Base-by-base conservation (phyloP, 2,329 filamentous ascomycete species). In the Aureobasidium namibiae region DNA sequence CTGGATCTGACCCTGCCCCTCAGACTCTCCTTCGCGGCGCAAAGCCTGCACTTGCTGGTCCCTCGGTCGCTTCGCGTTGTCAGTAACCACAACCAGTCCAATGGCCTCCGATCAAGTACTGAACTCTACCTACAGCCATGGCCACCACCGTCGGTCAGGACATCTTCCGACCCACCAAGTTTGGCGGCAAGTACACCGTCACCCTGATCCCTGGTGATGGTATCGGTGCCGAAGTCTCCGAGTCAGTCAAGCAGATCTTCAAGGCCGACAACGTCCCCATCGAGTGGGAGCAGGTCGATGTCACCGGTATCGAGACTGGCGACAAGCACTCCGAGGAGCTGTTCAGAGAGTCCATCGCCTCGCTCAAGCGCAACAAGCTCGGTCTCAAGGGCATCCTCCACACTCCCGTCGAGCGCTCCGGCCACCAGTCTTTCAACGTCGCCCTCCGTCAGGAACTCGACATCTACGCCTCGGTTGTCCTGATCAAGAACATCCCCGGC, bases 401-500 rank as follows among this genome's bases (percentile, higher is more conserved):
- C 83, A 99, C 94, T 26, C 94, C 94, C 67, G 89, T 99, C 74
- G 90, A 92, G 80, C 87, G 94, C 69, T 96, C 92, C 65, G 94
- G 94, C 70, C 94, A 99, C 83, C 90, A 95, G 79, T 95, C 90
- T 67, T 99, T 99, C 91, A 99, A 99, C 82, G 94, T 99, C 68
- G 94, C 94, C 69, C 87, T 99, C 75, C 91, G 94, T 71, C 94
- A 99, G 82, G 94, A 97, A 79, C 90, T 99, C 74, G 94, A 99
- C 79, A 97, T 99, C 77, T 99, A 97, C 80, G 94, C 94, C 74
- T 95, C 90, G 66, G 94, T 99, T 74, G 90, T 91, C 71, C 83
- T 97, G 67, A 92, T 99, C 83, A 97, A 97, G 88, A 99, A 99
- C 83, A 97, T 99, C 71, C 94, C 94, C 69, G 94, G 94, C 71